phyloP scores from a whole-genome alignment of 768 basidiomycete genomes.

The Naganishia onofrii region DNA sequence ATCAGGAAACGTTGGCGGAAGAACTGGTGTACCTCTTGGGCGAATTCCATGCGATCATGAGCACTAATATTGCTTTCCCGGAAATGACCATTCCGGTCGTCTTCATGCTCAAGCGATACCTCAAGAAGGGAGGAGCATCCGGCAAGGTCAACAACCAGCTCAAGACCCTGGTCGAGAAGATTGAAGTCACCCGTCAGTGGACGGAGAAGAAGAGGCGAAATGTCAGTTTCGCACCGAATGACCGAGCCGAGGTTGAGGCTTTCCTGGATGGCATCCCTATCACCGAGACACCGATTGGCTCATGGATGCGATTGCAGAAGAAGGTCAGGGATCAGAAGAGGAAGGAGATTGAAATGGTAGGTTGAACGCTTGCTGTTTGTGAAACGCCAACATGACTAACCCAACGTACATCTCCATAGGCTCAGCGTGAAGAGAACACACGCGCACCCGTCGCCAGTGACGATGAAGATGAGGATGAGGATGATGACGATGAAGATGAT shows the following conservation, averaged over 20 bases:
- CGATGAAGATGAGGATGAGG: constrained; percentile 28
- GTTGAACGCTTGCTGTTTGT: background rate
- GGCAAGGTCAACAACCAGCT: constrained; percentile 55
- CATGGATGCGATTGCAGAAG: constrained; percentile 73
- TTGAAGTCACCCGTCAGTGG: constrained; percentile 81
- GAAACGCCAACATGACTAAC: background rate
- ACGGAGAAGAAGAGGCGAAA: constrained; percentile 67
- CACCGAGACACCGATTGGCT: constrained; percentile 72
- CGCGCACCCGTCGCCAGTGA: constrained; percentile 22
- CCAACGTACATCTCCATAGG: constrained; percentile 24
- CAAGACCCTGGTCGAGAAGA: constrained; percentile 77
- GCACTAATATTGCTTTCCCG: constrained; percentile 87
- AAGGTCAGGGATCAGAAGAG: constrained; percentile 67
- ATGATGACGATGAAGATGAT: constrained; percentile 29
- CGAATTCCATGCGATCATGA: constrained; percentile 71
- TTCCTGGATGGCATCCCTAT: constrained; percentile 57
- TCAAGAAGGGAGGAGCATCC: constrained; percentile 60
- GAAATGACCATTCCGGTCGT: constrained; percentile 80
- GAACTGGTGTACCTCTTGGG: constrained; percentile 74
- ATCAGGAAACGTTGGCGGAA: constrained; percentile 75
- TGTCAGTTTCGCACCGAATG: constrained; percentile 73
- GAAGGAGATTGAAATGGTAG: constrained; percentile 51
- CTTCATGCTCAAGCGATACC: constrained; percentile 66
- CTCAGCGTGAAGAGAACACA: constrained; percentile 30
- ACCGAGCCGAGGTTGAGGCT: constrained; percentile 68